A percentile compares a stretch with the other conserved stretches of the same genome.
phyloP scores from a whole-genome alignment of 352 stramenopile genomes.

The Achlya hypogyna region DNA sequence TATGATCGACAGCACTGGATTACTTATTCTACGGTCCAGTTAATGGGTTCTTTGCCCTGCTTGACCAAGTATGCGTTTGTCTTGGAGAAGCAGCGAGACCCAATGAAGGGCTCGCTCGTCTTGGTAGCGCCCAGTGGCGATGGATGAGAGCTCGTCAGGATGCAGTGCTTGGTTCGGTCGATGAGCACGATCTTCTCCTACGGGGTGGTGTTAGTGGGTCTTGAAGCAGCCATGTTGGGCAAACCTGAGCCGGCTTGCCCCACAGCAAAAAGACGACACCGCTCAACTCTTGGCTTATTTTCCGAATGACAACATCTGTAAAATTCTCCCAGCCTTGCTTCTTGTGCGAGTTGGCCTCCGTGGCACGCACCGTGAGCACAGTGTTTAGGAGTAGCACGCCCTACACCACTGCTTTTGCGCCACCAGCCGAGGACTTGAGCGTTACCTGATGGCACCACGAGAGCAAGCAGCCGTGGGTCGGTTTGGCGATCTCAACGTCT shows the following conservation, averaged over 20 bases:
- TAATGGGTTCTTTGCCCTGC: conserved; percentile 70
- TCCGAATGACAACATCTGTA: conserved; percentile 91
- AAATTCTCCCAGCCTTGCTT: conserved; percentile 96
- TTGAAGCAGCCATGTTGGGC: not conserved
- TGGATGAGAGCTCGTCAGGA: conserved; percentile 87
- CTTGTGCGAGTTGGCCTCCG: conserved; percentile 92
- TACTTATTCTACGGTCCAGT: conserved; percentile 53
- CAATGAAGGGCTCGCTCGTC: conserved; percentile 92
- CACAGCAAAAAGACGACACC: conserved; percentile 98
- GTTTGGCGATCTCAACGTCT: conserved; percentile 66
- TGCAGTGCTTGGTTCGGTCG: conserved; percentile 64
- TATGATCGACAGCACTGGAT: no score
- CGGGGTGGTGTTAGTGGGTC: not conserved
- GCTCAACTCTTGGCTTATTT: conserved; percentile 57
- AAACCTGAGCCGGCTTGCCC: conserved; percentile 91
- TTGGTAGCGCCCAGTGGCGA: conserved; percentile 95
- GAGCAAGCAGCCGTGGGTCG: conserved; percentile 87
- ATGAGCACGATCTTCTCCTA: conserved; percentile 66
- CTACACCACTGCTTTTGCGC: conserved; percentile 21
- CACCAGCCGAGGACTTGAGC: not conserved
- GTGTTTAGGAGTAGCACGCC: conserved; percentile 98
- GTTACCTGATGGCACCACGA: conserved; percentile 84
- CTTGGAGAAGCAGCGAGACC: conserved; percentile 86
- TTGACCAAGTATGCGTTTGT: conserved; percentile 70
- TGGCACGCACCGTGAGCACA: conserved; percentile 91